Percentiles rank a stretch among this genome's conserved stretches.
These are phyloP conservation scores for Coemansia aciculifera DNA, from an alignment of 192 early-diverging fungal species.

Conservation along the genomic window DNA sequence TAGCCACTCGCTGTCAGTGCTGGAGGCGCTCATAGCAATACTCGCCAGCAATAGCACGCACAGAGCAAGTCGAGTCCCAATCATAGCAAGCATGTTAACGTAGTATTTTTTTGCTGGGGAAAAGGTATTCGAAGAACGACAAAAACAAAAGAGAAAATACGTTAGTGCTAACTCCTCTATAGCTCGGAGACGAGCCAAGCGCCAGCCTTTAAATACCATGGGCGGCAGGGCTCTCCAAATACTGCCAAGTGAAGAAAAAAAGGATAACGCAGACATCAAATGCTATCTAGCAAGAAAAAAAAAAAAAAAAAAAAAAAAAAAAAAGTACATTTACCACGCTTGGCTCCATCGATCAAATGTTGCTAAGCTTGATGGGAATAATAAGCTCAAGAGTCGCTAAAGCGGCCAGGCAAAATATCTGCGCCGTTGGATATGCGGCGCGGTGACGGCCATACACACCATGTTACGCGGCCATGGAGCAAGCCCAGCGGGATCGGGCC, in stretches of 20 bases:
- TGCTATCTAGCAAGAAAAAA: background rate
- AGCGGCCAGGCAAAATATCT: slow-evolving; percentile 39
- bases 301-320: background rate
- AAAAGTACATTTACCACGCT: background rate
- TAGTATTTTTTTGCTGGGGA: background rate
- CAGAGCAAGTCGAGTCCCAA: background rate
- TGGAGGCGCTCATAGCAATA: background rate
- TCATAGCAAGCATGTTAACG: background rate
- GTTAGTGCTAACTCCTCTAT: background rate
- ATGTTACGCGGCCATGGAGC: slow-evolving; percentile 74
- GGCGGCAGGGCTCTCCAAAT: background rate
- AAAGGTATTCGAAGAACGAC: background rate
- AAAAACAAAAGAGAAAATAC: background rate
- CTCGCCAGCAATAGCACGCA: background rate
- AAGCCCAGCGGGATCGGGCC: slow-evolving; percentile 85
- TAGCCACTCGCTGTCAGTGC: background rate
- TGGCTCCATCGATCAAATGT: slow-evolving; percentile 2
- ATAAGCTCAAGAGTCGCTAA: slow-evolving; percentile 10
- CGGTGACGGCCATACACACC: slow-evolving; percentile 55
- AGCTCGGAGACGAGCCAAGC: background rate
- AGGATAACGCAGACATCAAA: slow-evolving; percentile 4
- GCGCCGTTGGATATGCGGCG: slow-evolving; percentile 18
- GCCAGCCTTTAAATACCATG: background rate
- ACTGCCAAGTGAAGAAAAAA: background rate
- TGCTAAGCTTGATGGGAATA: background rate